Evolutionary conservation across 495 filamentous ascomycete species (phyloP).

Genomic region (Lophiotrema nucula): DNA sequence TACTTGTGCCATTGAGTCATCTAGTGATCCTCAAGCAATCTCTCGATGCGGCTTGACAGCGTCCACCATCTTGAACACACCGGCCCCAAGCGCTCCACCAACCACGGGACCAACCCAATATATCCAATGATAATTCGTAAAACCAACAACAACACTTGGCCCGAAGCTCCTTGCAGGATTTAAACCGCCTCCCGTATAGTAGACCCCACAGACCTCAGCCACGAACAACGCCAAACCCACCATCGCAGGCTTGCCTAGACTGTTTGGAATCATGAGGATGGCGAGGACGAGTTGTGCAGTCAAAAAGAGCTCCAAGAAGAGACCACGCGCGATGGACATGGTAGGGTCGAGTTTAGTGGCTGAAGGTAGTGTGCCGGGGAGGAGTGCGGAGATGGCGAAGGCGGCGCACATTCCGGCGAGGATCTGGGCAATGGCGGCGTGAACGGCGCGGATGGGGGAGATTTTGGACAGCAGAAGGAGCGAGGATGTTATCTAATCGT

Average conservation of each 20-base stretch:
- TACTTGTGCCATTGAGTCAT: background rate
- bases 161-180: slow-evolving; percentile 72
- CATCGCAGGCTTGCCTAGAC: slow-evolving; percentile 75
- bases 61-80: background rate
- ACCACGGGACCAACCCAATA: slow-evolving; percentile 48
- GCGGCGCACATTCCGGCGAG: slow-evolving; percentile 57
- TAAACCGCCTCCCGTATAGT: slow-evolving; percentile 68
- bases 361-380: slow-evolving; percentile 61
- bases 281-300: slow-evolving; percentile 73
- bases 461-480: slow-evolving; percentile 56
- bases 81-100: slow-evolving; percentile 13
- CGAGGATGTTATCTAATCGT: slow-evolving; percentile 50
- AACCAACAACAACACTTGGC: slow-evolving; percentile 63
- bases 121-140: slow-evolving; percentile 68
- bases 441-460: slow-evolving; percentile 47
- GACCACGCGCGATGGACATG: slow-evolving; percentile 59
- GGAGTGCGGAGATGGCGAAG: slow-evolving; percentile 59
- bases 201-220: slow-evolving; percentile 62
- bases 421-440: slow-evolving; percentile 55
- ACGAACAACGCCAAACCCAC: slow-evolving; percentile 73
- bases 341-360: slow-evolving; percentile 57
- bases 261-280: slow-evolving; percentile 75
- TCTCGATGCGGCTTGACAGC: background rate
- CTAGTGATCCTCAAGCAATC: background rate
- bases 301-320: slow-evolving; percentile 79